A percentile compares a stretch with the other conserved stretches of the same genome.
Conservation (phyloP, 75 land plant species). For the Cupressus sempervirens region DNA sequence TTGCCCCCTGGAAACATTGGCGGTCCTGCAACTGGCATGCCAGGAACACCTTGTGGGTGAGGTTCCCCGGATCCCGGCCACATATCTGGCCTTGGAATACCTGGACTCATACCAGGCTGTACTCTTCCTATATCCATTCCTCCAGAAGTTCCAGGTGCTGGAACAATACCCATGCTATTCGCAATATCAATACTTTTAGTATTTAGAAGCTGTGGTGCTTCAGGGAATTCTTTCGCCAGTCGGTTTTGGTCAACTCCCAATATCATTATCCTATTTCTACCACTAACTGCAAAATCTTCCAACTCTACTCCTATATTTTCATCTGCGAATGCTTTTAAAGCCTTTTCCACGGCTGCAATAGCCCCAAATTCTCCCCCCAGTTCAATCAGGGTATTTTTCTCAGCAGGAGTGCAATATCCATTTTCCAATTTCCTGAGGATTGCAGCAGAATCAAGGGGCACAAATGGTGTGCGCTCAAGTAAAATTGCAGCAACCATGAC, state of each 20-base stretch:
- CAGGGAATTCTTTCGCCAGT: conserved; percentile 73
- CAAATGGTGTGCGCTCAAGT: conserved; percentile 57
- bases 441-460: conserved; percentile 64
- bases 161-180: conserved; percentile 9
- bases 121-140: conserved; percentile 7
- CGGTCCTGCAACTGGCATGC: conserved; percentile 28
- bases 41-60: conserved; percentile 31
- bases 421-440: conserved; percentile 61
- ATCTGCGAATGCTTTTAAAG: conserved; percentile 64
- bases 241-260: conserved; percentile 60
- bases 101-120: conserved; percentile 16
- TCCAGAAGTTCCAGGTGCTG: conserved; percentile 11
- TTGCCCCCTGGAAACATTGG: conserved; percentile 43
- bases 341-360: conserved; percentile 75
- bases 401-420: conserved; percentile 40
- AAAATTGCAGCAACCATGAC: conserved; percentile 69
- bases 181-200: conserved; percentile 12
- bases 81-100: conserved; percentile 44
- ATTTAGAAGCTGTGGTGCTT: conserved; percentile 20
- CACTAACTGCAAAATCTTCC: conserved; percentile 68
- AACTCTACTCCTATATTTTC: conserved; percentile 66
- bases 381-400: conserved; percentile 59
- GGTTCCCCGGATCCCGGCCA: conserved; percentile 44
- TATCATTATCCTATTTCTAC: conserved; percentile 71
- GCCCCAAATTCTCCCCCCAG: conserved; percentile 69